Percentiles rank a stretch among this genome's conserved stretches.
Conservation (phyloP, 257 asterid genomes). For the Coffea canephora region DNA sequence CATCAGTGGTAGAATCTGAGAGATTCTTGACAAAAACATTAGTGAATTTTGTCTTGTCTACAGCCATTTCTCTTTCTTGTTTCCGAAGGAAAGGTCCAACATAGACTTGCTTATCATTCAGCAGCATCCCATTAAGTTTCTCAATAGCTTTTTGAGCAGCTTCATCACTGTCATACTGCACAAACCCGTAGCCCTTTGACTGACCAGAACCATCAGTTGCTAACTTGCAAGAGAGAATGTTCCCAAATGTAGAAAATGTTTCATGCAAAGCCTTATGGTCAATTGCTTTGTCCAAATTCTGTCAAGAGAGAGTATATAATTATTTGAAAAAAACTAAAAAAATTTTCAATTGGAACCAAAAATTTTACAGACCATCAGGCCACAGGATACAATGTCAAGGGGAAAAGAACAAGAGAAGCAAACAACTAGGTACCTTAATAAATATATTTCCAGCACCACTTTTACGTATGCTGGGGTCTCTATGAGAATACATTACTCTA, state of each 20-base stretch:
- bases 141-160: conserved; percentile 83
- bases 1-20: conserved; percentile 71
- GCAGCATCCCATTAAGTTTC: conserved; percentile 81
- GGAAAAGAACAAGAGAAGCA: not conserved
- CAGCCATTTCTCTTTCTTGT: conserved; percentile 77
- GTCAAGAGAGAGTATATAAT: not conserved
- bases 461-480: conserved; percentile 78
- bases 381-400: not conserved
- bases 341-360: not conserved
- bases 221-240: conserved; percentile 78
- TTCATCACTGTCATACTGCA: conserved; percentile 79
- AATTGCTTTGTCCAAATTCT: conserved; percentile 92
- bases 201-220: conserved; percentile 69
- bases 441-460: conserved; percentile 82
- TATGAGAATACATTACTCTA: conserved; percentile 80
- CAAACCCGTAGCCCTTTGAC: conserved; percentile 89
- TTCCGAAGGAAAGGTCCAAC: conserved; percentile 86
- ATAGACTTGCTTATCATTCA: conserved; percentile 83
- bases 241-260: conserved; percentile 81
- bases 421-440: conserved; percentile 56
- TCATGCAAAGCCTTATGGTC: conserved; percentile 91
- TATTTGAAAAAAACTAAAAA: not conserved
- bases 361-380: not conserved
- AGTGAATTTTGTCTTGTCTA: conserved; percentile 61
- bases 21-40: conserved; percentile 86